Evolutionary conservation across 2,329 filamentous ascomycete genomes (phyloP).

Genomic region (Venturia aucupariae): DNA sequence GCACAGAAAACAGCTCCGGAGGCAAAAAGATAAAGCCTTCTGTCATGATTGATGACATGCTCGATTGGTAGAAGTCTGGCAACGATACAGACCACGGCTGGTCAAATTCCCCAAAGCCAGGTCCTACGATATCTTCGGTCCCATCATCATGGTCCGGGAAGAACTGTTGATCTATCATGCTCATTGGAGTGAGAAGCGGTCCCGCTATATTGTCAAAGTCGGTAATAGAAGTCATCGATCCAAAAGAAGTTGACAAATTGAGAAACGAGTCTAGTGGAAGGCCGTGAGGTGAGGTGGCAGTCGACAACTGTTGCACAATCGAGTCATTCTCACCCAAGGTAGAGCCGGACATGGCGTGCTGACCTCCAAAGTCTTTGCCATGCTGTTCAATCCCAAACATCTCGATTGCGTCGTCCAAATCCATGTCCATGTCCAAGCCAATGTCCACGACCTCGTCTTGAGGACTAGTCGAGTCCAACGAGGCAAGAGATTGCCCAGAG

Average conservation of each 20-base stretch:
- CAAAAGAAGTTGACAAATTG: background rate
- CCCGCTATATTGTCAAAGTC: background rate
- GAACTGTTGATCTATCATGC: conserved; percentile 8
- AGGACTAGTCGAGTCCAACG: background rate
- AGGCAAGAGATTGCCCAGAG: background rate
- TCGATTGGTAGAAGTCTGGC: conserved; percentile 8
- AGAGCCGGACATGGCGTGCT: background rate
- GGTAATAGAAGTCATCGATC: background rate
- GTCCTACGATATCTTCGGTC: conserved; percentile 8
- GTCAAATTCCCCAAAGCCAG: background rate
- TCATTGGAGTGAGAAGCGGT: conserved; percentile 5
- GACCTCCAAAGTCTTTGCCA: background rate
- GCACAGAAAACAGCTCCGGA: conserved; percentile 2
- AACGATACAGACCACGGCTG: conserved; percentile 7
- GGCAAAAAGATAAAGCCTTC: conserved; percentile 1
- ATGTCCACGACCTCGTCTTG: background rate
- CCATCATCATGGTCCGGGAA: conserved; percentile 8
- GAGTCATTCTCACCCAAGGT: background rate
- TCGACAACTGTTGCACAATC: background rate
- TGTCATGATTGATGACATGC: conserved; percentile 9
- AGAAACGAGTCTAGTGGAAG: background rate
- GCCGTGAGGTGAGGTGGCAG: background rate
- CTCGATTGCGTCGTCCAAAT: background rate
- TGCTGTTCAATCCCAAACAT: background rate
- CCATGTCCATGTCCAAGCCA: background rate